A percentile compares a stretch with the other conserved stretches of the same genome.
Conservation (phyloP, 23 red algal species). For the Porphyridium purpureum region DNA sequence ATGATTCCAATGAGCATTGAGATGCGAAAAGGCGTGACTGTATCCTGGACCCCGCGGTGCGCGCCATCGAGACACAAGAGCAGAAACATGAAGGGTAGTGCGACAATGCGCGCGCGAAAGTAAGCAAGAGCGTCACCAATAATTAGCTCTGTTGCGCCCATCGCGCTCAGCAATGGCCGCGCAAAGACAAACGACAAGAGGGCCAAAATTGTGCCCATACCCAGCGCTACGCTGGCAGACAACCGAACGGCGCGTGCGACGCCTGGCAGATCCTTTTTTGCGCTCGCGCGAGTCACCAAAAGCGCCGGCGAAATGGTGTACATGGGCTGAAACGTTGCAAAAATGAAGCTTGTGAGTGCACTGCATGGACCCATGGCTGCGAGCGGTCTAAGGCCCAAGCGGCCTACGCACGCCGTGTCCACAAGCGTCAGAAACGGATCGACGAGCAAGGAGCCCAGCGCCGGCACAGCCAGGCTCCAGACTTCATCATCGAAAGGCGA, state of each 20-base stretch:
- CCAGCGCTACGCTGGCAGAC: slow-evolving; percentile 8
- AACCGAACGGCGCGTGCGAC: not conserved
- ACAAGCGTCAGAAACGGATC: not conserved
- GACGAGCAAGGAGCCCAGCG: not conserved
- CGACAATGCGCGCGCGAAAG: not conserved
- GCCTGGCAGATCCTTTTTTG: not conserved
- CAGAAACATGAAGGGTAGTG: not conserved
- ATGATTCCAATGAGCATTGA: not conserved
- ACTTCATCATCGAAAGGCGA: not conserved
- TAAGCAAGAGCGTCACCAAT: not conserved
- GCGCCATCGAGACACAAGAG: not conserved
- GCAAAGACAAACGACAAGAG: not conserved
- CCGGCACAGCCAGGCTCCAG: not conserved
- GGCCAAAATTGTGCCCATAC: not conserved
- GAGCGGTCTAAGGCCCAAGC: not conserved
- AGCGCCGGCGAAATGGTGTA: not conserved
- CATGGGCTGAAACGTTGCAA: not conserved
- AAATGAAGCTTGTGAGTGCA: not conserved
- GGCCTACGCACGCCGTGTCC: not conserved
- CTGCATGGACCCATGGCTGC: not conserved
- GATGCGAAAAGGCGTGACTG: not conserved
- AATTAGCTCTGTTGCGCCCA: slow-evolving; percentile 15
- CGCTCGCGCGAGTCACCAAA: not conserved
- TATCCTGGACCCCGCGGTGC: not conserved
- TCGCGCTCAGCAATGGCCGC: not conserved